Evolutionary conservation across 495 filamentous ascomycete genomes (phyloP).

Genomic region (Schizothecium vesticola): DNA sequence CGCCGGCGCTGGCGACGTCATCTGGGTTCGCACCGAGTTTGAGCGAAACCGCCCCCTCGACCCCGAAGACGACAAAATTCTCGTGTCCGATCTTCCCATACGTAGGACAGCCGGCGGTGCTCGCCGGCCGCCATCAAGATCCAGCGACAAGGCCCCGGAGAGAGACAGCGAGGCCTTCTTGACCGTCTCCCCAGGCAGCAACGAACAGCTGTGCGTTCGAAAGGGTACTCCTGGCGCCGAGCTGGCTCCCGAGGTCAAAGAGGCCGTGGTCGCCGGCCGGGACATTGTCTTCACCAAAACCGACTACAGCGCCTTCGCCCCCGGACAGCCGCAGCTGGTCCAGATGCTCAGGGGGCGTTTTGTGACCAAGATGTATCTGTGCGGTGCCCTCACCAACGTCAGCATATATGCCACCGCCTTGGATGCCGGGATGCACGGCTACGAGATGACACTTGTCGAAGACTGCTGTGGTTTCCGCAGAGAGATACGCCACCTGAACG

Average conservation of each 20-base stretch:
- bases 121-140: constrained; percentile 14
- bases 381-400: constrained; percentile 81
- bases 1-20: constrained; percentile 63
- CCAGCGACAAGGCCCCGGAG: constrained; percentile 30
- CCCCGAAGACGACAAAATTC: constrained; percentile 47
- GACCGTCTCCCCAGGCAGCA: constrained; percentile 34
- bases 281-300: constrained; percentile 74
- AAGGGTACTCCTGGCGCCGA: constrained; percentile 61
- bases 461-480: constrained; percentile 86
- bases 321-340: constrained; percentile 52
- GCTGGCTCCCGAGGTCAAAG: constrained; percentile 54
- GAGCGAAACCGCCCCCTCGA: constrained; percentile 49
- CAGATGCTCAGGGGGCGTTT: constrained; percentile 66
- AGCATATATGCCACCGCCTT: constrained; percentile 89
- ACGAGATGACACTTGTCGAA: constrained; percentile 76
- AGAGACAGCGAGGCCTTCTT: constrained; percentile 57
- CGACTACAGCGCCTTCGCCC: constrained; percentile 77
- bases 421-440: constrained; percentile 82
- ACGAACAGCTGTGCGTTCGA: constrained; percentile 48
- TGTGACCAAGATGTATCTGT: constrained; percentile 87
- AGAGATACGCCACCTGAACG: constrained; percentile 64
- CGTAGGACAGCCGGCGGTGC: constrained; percentile 11
- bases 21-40: constrained; percentile 82
- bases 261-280: constrained; percentile 47
- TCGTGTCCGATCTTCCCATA: constrained; percentile 31